Percentiles rank a stretch among this genome's conserved stretches.
Evolutionary conservation across 768 basidiomycete species (phyloP).

Genomic region (Russula compacta): DNA sequence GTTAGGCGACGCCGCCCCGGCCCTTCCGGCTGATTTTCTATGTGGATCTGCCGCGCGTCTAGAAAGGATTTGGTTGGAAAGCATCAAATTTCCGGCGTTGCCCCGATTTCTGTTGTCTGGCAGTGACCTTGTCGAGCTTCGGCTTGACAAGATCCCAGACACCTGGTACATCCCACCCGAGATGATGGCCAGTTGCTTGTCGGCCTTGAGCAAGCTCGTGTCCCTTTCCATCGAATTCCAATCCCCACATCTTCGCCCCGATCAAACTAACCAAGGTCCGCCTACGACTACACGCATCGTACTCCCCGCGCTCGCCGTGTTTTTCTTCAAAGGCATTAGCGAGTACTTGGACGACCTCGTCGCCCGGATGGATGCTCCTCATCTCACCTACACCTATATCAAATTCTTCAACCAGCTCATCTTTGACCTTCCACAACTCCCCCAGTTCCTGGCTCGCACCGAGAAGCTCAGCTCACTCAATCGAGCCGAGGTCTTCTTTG

Average conservation of each 20-base stretch:
- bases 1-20: background rate
- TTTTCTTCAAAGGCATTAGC: background rate
- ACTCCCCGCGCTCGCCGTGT: background rate
- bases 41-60: background rate
- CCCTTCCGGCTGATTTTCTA: background rate
- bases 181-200: background rate
- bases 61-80: background rate
- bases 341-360: conserved; percentile 2
- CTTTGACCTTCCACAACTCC: background rate
- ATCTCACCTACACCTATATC: background rate
- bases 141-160: background rate
- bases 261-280: background rate
- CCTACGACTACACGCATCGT: background rate
- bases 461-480: background rate
- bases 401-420: background rate
- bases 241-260: background rate
- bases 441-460: background rate
- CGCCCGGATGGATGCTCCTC: background rate
- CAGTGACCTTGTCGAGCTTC: background rate
- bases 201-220: background rate
- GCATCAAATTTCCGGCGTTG: background rate
- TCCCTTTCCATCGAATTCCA: background rate
- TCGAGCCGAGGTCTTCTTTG: background rate
- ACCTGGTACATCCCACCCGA: background rate
- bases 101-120: background rate